Evolutionary conservation across 1,139 yeast genomes (phyloP), one percentile per base, ranked within the genome.

Genomic region (Geotrichum cucujoidarum): DNA sequence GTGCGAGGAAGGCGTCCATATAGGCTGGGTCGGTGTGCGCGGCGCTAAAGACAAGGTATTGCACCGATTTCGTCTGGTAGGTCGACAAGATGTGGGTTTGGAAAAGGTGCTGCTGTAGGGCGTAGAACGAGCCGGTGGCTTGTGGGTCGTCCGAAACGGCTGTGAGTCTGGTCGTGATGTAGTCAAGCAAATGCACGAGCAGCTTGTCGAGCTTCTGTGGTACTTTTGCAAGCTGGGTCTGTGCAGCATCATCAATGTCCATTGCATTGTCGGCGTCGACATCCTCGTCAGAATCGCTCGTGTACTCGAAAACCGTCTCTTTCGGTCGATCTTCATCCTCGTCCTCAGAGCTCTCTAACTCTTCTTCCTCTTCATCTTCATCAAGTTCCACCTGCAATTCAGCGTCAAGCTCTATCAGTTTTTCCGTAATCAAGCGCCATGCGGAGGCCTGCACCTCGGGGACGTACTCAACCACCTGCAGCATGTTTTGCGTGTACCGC

Each of bases 71-170:
- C 11, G 97, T 90, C 64, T 86, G 85, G 66, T 90, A 95, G 1
- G 98, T 92, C n/a, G 96, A 95, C 50, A 92, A 71, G 38, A 92
- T 77, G 58, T 85, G 94, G 2, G 87, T 75, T 60, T 81, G 82
- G 73, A 90, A 90, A 33, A 85, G 70, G 1, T 90, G 78, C 1
- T 84, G 77, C 47, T 90, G 71, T 7, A 86, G 82, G 57, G 83
- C 81, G 68, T 83, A 89, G 25, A 86, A 69, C n/a, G 74, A 69
- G 13, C 86, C 77, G 2, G 90, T 88, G 50, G 76, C 76, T 5
- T 88, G 88, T 32, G 75, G 68, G 47, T 72, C 72, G n/a, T 34
- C 34, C 24, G n/a, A 16, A 29, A 77, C 79, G 3, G 69, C 60
- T 1, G 79, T 74, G 57, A 84, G 75, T 2, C 77, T 73, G 10